phyloP scores from a whole-genome alignment of 345 rosid genomes.

The Kandelia obovata region DNA sequence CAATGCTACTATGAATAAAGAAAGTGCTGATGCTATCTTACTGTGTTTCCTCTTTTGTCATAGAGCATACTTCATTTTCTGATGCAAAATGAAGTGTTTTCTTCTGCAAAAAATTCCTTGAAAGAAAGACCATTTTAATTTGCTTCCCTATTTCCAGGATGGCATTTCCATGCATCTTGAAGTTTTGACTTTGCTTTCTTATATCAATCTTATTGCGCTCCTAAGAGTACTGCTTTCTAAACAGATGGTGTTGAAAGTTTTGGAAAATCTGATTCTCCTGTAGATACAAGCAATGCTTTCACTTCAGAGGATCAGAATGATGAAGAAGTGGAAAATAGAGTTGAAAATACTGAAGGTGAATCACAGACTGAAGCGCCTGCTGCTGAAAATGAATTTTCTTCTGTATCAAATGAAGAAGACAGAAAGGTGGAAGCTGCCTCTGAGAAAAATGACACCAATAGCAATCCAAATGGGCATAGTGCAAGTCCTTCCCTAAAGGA shows the following conservation, averaged over 20 bases:
- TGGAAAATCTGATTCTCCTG: constrained; percentile 35
- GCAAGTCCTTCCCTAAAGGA: constrained; percentile 21
- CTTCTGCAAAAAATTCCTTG: no score
- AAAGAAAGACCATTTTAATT: no score
- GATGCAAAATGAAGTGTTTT: no score
- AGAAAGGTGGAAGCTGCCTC: constrained; percentile 35
- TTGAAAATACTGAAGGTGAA: constrained; percentile 35
- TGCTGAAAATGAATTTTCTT: constrained; percentile 30
- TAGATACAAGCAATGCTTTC: constrained; percentile 25
- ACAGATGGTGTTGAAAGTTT: constrained; percentile 36
- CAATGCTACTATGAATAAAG: no score
- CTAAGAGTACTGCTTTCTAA: constrained; percentile 8
- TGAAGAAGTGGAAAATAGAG: constrained; percentile 35
- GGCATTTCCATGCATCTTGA: background rate
- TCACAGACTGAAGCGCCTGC: constrained; percentile 39
- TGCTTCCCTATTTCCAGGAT: no score
- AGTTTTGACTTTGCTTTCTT: background rate
- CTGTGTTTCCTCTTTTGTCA: no score
- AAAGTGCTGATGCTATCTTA: no score
- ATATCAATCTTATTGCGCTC: background rate
- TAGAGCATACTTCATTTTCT: no score
- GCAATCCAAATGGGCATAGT: constrained; percentile 32
- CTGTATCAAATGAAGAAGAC: constrained; percentile 27
- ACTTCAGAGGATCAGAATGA: constrained; percentile 35
- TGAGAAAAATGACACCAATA: constrained; percentile 29